Conservation (phyloP, 768 basidiomycete genomes). For the Porpolomopsis calyptriformis region DNA sequence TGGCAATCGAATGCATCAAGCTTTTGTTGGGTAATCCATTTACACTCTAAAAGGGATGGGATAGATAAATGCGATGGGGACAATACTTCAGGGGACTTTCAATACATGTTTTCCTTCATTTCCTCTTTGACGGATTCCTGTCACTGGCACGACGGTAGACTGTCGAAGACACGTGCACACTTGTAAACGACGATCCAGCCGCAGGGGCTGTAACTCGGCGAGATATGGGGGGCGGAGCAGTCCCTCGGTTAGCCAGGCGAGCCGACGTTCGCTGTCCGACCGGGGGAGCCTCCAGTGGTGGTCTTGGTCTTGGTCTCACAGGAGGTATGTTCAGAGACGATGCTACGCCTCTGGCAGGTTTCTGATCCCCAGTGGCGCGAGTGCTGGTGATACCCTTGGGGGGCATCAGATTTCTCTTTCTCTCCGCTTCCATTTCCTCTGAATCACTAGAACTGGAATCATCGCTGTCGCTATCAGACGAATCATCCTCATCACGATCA, state of each 20-base stretch:
- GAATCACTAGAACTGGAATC: neutral
- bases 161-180: neutral
- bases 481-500: neutral
- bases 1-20: no score
- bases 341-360: neutral
- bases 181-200: neutral
- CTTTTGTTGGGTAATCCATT: no score
- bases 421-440: neutral
- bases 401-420: neutral
- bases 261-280: neutral
- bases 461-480: neutral
- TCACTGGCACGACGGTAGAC: constrained; percentile 1
- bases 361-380: neutral
- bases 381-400: neutral
- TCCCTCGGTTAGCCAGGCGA: neutral
- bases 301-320: neutral
- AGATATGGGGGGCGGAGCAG: neutral
- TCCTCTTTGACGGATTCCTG: neutral
- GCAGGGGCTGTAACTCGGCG: constrained; percentile 1
- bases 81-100: no score
- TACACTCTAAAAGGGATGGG: no score
- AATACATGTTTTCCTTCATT: no score
- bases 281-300: neutral
- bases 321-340: neutral
- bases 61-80: neutral